Evolutionary conservation across 2,329 filamentous ascomycete species (phyloP), one percentile per base, ranked within the genome.

Genomic region (Scedosporium dehoogii): DNA sequence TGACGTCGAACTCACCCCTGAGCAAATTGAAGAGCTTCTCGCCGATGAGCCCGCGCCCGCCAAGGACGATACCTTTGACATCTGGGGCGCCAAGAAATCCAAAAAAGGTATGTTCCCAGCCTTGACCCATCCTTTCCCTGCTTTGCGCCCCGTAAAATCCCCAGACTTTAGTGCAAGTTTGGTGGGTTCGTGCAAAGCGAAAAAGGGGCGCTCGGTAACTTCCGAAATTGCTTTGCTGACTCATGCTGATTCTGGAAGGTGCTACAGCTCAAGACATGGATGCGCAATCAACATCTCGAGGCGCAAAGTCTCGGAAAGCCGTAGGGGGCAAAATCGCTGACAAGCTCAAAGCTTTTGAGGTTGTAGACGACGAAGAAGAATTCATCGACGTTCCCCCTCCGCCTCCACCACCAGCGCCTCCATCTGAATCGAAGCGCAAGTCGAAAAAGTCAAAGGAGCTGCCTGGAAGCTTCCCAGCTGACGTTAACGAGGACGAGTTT

Each of bases 391-490:
- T 51, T 58, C 71, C 74, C 44, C 70, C 73, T 42, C 72, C 75
- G 29, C 74, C 78, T 57, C 74, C 78, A 21, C 73, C 78, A 41
- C 16, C 67, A 70, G 62, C 63, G 38, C 63, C 66, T 56, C 63
- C 33, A 21, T 51, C 66, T 4, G 64, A 60, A 61, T 53, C 61
- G 58, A 61, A 61, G 58, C 64, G 64, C 63, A 61, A 58, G 59
- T 64, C 38, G 64, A 68, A 29, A 60, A 67, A 62, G 64, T 62
- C 46, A 12, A 38, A 33, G 9, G 73, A 73, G 33, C 74, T 84
- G 5, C 83, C 84, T 51, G 85, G 84, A 62, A 81, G 81, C 64
- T 87, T 87, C 69, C 84, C 84, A 25, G 74, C 76, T 53, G 78
- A 81, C 65, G 78, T 79, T 42, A 78, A 78, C 65, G 77, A 80